These are phyloP conservation scores for Colletotrichum liaoningense DNA, from an alignment of 2,329 filamentous ascomycete genomes.

Conservation along the genomic window DNA sequence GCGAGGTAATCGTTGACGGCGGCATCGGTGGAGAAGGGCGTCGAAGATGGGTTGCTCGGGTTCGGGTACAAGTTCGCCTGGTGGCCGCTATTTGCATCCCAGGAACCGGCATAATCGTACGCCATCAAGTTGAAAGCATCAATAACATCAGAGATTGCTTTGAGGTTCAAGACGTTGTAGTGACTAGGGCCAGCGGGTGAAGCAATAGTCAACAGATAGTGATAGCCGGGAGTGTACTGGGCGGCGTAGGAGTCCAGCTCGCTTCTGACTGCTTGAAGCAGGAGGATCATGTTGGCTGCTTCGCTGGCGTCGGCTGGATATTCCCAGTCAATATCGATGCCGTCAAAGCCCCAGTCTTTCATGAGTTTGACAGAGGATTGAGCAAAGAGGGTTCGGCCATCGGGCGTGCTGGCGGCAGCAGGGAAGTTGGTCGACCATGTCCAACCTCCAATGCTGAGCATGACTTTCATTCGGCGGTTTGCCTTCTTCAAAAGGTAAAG, in stretches of 20 bases:
- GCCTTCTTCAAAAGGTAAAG: constrained; percentile 80
- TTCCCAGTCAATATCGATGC: constrained; percentile 69
- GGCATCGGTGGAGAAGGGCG: constrained; percentile 75
- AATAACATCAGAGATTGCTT: constrained; percentile 61
- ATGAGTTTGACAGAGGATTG: constrained; percentile 75
- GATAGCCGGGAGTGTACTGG: constrained; percentile 53
- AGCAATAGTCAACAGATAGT: constrained; percentile 64
- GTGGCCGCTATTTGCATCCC: constrained; percentile 72
- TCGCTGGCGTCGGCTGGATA: constrained; percentile 56
- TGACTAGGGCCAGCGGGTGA: constrained; percentile 60
- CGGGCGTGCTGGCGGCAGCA: constrained; percentile 68
- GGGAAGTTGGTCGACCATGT: constrained; percentile 79
- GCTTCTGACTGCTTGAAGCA: constrained; percentile 56
- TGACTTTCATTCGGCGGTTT: constrained; percentile 80
- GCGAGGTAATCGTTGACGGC: constrained; percentile 73
- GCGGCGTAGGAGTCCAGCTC: constrained; percentile 57
- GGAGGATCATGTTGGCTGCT: constrained; percentile 52
- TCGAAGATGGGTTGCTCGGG: constrained; percentile 62
- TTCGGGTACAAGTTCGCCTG: constrained; percentile 76
- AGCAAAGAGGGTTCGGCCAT: constrained; percentile 75
- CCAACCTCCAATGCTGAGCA: constrained; percentile 86
- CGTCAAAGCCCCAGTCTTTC: constrained; percentile 73
- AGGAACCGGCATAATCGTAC: constrained; percentile 78
- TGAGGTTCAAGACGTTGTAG: constrained; percentile 62
- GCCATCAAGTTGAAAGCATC: constrained; percentile 75